Evolutionary conservation across 495 filamentous ascomycete species (phyloP), one percentile per base, ranked within the genome.

Genomic region (Staphylotrichum longicolle): DNA sequence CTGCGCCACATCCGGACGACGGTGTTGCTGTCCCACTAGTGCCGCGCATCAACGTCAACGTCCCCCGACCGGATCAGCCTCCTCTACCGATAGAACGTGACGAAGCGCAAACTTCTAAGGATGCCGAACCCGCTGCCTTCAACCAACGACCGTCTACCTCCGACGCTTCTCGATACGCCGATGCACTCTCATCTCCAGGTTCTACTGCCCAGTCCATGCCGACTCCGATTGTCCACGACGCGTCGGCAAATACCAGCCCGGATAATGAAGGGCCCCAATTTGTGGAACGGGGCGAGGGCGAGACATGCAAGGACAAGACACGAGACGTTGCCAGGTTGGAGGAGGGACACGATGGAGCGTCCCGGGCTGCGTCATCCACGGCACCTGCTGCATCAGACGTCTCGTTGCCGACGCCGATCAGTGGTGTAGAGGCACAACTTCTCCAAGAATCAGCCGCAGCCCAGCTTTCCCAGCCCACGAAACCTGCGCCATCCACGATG

Each of bases 171-270:
- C 68, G 68, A 30, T 66, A 62, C n/a, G 58, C 69, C 40, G 74
- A 82, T 66, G 57, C 72, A 56, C 42, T 76, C 51, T 75, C 75
- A 14, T 79, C 78, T 10, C 76, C 82, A 15, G 72, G 70, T 1
- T 79, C 82, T 7, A 81, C 77, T 5, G 67, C 74, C 37, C 72
- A 73, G 57, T 76, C 74, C 12, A 70, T 72, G 39, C 69, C 71
- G 3, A 78, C 76, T 3, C 75, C 76, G 4, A 70, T 62, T 2
- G 60, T 74, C 3, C 75, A 78, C 73, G 71, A 78, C 46, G 69
- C 67, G 0, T 77, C 82, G 1, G 75, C 80, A 2, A 78, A 82
- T 61, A 82, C 83, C 3, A 83, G 80, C 60, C 79, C 83, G 1
- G 81, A 83, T 63, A 77, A 78, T 50, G 83, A 84, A 44, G 73